Base-by-base conservation (phyloP, 495 filamentous ascomycete genomes). In the Podospora pseudoanserina region DNA sequence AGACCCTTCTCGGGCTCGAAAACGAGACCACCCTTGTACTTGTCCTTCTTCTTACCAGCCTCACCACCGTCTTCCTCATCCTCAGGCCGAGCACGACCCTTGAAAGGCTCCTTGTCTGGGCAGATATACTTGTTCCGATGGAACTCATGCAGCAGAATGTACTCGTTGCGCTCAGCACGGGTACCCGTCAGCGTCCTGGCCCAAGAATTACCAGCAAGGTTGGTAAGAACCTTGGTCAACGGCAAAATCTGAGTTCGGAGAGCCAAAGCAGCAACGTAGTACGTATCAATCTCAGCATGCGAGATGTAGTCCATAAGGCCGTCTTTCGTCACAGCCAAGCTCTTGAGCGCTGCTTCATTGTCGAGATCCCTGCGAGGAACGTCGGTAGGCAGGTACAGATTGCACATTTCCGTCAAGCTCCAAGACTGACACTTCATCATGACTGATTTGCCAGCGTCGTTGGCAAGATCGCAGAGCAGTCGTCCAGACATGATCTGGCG, bases 341-440 rank as follows among this genome's bases (percentile, higher is more conserved):
- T 91, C 78, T 92, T 96, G 69, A 98, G 83, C 49, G 91, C 93
- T 59, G 80, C 87, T 68, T 97, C 95, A 70, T 89, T 92, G 77
- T 99, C 94, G 13, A 98, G 74, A 18, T 98, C 96, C 39, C 89
- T 85, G 20, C 95, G 88, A 27, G 79, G 80, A 73, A 86, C 87
- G 59, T 86, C 88, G 11, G 86, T 90, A 5, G 75, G 73, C 7
- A 99, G 88, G 69, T 97, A 94, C 27, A 97, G 84, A 60, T 88
- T 90, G 78, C 92, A 96, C 92, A 99, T 99, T 78, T 99, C 95
- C 0, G 92, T 95, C 77, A 99, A 83, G 79, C 89, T 97, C 96
- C 96, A 99, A 4, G 93, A 95, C 76, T 97, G 93, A 76, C 95
- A 99, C 82, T 96, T 96, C 69, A 87, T 91, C 93, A 97, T 98